phyloP scores from a whole-genome alignment of 1,139 yeast species.

The Meyerozyma smithsonii region DNA sequence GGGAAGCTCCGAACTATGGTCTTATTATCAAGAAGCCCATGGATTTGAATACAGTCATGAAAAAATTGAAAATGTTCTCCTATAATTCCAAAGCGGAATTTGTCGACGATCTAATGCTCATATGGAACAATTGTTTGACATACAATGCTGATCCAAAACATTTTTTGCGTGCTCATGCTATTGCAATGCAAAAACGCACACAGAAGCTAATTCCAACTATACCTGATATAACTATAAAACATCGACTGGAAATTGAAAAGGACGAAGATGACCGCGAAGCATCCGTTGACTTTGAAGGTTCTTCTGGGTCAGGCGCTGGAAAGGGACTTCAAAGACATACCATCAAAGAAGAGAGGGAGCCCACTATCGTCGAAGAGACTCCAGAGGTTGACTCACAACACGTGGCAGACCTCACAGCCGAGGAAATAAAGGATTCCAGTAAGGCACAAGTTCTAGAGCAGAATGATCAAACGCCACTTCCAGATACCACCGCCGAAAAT shows the following conservation, averaged over 20 bases:
- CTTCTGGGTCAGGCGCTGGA: constrained; percentile 12
- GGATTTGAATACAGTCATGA: constrained; percentile 94
- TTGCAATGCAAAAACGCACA: constrained; percentile 93
- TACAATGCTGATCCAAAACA: constrained; percentile 96
- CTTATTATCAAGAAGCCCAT: constrained; percentile 87
- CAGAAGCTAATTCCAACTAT: constrained; percentile 71
- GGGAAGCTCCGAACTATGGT: constrained; percentile 97
- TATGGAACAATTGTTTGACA: constrained; percentile 91
- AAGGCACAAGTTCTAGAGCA: too few relatives aligned
- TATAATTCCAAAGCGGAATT: constrained; percentile 83
- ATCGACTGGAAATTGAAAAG: constrained; percentile 79
- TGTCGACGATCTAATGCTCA: constrained; percentile 88
- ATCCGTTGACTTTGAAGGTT: constrained; percentile 25
- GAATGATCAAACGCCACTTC: constrained; percentile 8
- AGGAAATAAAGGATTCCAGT: not conserved
- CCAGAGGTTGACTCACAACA: constrained; percentile 5
- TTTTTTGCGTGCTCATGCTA: constrained; percentile 83
- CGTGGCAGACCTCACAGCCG: not conserved
- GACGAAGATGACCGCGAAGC: constrained; percentile 52
- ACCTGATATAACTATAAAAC: constrained; percentile 81
- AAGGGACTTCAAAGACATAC: constrained; percentile 1
- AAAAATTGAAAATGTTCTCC: constrained; percentile 75
- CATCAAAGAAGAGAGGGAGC: not conserved
- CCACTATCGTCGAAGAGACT: constrained; percentile 4
- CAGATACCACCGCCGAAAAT: constrained; percentile 16